These are phyloP conservation scores for Tricholoma sp. DNA, from an alignment of 768 basidiomycete genomes.

Conservation along the genomic window DNA sequence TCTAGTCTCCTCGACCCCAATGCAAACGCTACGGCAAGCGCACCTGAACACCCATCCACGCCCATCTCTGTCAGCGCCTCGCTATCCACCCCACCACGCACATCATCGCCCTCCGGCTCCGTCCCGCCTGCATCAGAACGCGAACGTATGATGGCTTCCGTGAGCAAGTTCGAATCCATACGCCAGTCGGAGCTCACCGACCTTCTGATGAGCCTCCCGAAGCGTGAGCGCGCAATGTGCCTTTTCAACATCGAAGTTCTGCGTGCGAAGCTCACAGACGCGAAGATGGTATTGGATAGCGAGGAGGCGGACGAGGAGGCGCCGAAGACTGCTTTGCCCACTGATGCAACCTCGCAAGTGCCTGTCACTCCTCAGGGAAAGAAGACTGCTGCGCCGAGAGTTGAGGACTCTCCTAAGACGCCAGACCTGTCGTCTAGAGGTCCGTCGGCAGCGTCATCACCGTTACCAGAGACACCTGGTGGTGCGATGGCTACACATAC, in stretches of 20 bases:
- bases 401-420: constrained; percentile 58
- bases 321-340: constrained; percentile 11
- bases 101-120: constrained; percentile 73
- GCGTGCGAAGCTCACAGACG: constrained; percentile 72
- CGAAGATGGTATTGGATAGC: constrained; percentile 75
- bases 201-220: constrained; percentile 79
- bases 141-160: constrained; percentile 67
- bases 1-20: constrained; percentile 64
- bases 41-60: constrained; percentile 87
- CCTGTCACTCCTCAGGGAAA: constrained; percentile 63
- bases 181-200: constrained; percentile 66
- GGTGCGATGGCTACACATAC: constrained; percentile 43
- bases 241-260: constrained; percentile 83
- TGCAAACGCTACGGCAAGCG: constrained; percentile 72
- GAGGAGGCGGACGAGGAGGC: constrained; percentile 52
- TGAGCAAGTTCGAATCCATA: constrained; percentile 56
- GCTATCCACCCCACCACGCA: constrained; percentile 76
- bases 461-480: constrained; percentile 58
- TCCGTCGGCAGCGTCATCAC: constrained; percentile 66
- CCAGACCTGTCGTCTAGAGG: constrained; percentile 75
- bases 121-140: constrained; percentile 58
- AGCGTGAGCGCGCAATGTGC: constrained; percentile 87
- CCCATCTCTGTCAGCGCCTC: constrained; percentile 75
- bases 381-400: constrained; percentile 36
- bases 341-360: constrained; percentile 14